These are phyloP conservation scores for Beta macrorhiza DNA, from an alignment of 179 eudicot genomes.

Conservation along the genomic window DNA sequence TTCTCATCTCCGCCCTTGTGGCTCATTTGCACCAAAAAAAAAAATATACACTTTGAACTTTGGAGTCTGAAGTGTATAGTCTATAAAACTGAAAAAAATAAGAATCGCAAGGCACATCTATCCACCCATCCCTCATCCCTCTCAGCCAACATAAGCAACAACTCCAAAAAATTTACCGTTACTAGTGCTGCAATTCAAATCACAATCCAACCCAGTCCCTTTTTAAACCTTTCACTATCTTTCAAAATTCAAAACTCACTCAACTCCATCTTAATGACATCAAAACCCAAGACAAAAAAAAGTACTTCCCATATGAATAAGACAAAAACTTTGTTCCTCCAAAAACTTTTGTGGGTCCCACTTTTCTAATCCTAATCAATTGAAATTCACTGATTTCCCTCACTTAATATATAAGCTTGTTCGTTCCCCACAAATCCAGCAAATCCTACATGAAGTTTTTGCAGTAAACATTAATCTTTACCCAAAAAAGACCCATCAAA, in stretches of 20 bases:
- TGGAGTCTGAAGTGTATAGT: too few species aligned
- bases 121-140: too few species aligned
- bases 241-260: slow-evolving; percentile 6
- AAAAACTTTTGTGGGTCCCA: slow-evolving; percentile 3
- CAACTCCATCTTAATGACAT: not conserved
- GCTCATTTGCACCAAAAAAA: too few species aligned
- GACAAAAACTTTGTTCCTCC: not conserved
- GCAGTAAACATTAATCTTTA: slow-evolving; percentile 6
- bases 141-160: not conserved
- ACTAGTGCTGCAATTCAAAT: not conserved
- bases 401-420: not conserved
- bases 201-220: not conserved
- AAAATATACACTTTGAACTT: not conserved
- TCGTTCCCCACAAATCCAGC: not conserved
- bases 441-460: not conserved
- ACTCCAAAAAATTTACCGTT: slow-evolving; percentile 10
- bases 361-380: not conserved
- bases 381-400: not conserved
- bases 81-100: too few species aligned
- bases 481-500: slow-evolving; percentile 6
- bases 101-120: not conserved
- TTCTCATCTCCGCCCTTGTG: too few species aligned
- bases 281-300: slow-evolving; percentile 4
- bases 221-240: not conserved
- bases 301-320: slow-evolving; percentile 4